A percentile compares a stretch with the other conserved stretches of the same genome.
These are phyloP conservation scores for Physcomitrium patens DNA, from an alignment of 225 moss, liverwort and hornwort genomes.

Conservation along the genomic window DNA sequence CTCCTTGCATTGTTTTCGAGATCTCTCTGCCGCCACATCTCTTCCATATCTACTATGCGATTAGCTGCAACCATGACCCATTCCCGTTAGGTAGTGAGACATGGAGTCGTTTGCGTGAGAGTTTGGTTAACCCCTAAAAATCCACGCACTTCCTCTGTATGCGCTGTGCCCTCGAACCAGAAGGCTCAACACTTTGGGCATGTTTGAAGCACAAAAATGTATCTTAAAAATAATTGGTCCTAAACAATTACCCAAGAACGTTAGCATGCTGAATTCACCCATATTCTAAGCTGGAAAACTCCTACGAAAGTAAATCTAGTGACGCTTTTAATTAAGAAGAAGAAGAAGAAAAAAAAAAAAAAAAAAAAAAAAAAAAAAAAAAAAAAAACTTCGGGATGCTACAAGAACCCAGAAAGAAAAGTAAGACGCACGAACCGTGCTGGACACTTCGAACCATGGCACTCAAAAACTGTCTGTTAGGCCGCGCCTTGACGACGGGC, in stretches of 20 bases:
- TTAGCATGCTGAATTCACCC: too few relatives aligned
- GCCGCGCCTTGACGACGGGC: conserved; percentile 80
- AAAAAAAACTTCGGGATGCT: too few relatives aligned
- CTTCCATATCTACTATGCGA: conserved; percentile 91
- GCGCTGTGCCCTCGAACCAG: neutral
- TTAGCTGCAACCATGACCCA: conserved; percentile 61
- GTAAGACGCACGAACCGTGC: conserved; percentile 52
- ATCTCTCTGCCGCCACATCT: conserved; percentile 98
- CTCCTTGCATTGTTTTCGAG: conserved; percentile 59
- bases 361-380: too few relatives aligned
- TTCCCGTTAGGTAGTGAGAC: conserved; percentile 2
- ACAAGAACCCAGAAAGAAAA: too few relatives aligned
- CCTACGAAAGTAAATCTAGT: neutral
- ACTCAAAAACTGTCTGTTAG: conserved; percentile 81
- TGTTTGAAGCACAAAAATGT: too few relatives aligned
- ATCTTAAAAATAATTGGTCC: too few relatives aligned
- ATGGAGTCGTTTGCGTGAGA: too few relatives aligned
- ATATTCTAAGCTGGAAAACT: neutral
- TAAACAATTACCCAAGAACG: too few relatives aligned
- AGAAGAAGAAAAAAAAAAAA: too few relatives aligned
- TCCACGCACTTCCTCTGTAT: neutral
- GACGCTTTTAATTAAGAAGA: neutral
- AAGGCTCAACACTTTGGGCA: neutral
- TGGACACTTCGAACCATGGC: conserved; percentile 92
- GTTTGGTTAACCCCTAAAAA: too few relatives aligned